Percentiles rank a stretch among this genome's conserved stretches.
Evolutionary conservation across 2,329 filamentous ascomycete species (phyloP).

Genomic region (Aspergillus texensis): DNA sequence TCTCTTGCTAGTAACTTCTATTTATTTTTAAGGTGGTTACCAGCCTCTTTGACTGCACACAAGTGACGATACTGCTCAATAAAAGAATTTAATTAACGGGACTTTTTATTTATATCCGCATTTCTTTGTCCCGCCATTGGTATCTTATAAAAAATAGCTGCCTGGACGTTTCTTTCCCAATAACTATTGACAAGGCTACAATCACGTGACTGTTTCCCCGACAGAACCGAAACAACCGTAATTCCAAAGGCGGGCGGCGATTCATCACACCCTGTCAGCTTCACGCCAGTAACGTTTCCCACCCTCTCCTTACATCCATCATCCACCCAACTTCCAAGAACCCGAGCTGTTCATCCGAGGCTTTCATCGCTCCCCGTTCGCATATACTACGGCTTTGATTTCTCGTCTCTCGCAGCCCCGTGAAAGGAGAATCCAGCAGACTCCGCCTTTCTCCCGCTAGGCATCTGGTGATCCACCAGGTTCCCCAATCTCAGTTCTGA

Average conservation of each 20-base stretch:
- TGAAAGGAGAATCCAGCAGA: conserved; percentile 18
- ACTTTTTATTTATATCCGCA: background rate
- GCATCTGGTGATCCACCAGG: conserved; percentile 22
- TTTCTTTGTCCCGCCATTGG: conserved; percentile 1
- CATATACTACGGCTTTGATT: conserved; percentile 6
- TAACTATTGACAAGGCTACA: background rate
- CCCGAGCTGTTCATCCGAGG: background rate
- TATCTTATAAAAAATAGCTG: conserved; percentile 20
- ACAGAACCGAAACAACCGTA: conserved; percentile 28
- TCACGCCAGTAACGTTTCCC: conserved; percentile 19
- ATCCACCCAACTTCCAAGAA: conserved; percentile 9
- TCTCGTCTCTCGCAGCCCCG: conserved; percentile 5
- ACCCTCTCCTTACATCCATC: conserved; percentile 12
- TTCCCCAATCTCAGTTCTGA: conserved; percentile 15
- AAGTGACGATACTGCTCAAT: background rate
- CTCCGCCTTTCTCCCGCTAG: conserved; percentile 16
- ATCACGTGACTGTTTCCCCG: conserved; percentile 29
- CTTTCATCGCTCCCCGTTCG: conserved; percentile 4
- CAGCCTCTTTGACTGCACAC: background rate
- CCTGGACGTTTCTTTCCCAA: conserved; percentile 19
- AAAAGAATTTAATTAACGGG: background rate
- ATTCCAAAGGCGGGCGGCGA: conserved; percentile 29
- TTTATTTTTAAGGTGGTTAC: background rate
- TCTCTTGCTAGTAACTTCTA: background rate
- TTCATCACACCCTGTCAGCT: conserved; percentile 31